phyloP scores from a whole-genome alignment of 306 rosid genomes.

The Lupinus albus region DNA sequence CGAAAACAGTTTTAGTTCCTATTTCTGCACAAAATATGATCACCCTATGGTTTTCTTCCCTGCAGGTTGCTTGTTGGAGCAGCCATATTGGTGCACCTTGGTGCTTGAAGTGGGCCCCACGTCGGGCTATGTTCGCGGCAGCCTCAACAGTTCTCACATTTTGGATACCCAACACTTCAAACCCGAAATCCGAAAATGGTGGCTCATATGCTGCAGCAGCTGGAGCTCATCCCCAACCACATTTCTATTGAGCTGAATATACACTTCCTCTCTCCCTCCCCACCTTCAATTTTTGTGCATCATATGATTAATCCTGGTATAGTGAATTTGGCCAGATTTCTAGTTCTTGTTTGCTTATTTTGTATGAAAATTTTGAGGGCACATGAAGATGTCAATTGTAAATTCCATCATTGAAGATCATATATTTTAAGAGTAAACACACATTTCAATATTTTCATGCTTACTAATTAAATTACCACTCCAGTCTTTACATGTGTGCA shows the following conservation, averaged over 20 bases:
- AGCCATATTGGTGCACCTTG: slow-evolving; percentile 82
- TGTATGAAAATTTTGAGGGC: slow-evolving; percentile 16
- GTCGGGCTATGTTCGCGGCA: slow-evolving; percentile 88
- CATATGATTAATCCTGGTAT: not conserved
- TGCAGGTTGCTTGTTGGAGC: slow-evolving; percentile 83
- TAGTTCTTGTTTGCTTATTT: not conserved
- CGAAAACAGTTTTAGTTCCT: no score
- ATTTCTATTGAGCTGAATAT: slow-evolving; percentile 37
- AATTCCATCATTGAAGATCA: slow-evolving; percentile 24
- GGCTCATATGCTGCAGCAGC: slow-evolving; percentile 46
- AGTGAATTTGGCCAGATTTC: slow-evolving; percentile 1
- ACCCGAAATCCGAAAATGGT: slow-evolving; percentile 43
- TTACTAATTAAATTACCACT: no score
- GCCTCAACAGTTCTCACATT: slow-evolving; percentile 89
- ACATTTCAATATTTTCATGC: no score
- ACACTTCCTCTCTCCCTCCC: not conserved
- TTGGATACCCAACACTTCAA: slow-evolving; percentile 76
- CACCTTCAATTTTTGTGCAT: slow-evolving; percentile 15
- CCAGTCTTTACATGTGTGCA: no score
- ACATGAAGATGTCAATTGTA: slow-evolving; percentile 30
- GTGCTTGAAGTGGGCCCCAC: slow-evolving; percentile 97
- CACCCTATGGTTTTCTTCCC: slow-evolving; percentile 16
- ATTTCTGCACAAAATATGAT: not conserved
- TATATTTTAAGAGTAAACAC: no score
- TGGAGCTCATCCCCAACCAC: slow-evolving; percentile 46